A percentile compares a stretch with the other conserved stretches of the same genome.
Evolutionary conservation across 1,284 basidiomycete species (phyloP).

Genomic region (Irpex lacteus): DNA sequence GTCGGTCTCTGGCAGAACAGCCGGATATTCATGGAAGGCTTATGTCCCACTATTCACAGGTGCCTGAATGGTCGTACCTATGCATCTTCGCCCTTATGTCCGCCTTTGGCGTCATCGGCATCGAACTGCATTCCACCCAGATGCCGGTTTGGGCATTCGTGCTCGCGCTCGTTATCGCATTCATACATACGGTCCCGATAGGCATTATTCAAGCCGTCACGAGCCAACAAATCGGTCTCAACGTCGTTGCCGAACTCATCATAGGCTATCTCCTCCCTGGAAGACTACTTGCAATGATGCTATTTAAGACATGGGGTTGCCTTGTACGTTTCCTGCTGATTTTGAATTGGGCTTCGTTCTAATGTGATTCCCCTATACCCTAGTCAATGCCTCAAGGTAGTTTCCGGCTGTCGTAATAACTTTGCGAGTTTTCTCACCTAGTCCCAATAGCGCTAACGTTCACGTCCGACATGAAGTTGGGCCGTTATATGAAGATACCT

Average conservation of each 20-base stretch:
- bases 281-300: constrained; percentile 56
- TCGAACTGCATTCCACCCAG: constrained; percentile 66
- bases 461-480: constrained; percentile 49
- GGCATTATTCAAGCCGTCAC: constrained; percentile 69
- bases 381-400: constrained; percentile 40
- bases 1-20: constrained; percentile 66
- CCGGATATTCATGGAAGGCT: constrained; percentile 88
- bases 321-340: constrained; percentile 25
- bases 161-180: constrained; percentile 37
- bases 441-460: constrained; percentile 35
- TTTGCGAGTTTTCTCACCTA: neutral
- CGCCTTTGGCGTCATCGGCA: constrained; percentile 62
- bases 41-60: constrained; percentile 71
- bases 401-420: neutral
- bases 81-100: constrained; percentile 50
- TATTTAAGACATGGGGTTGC: constrained; percentile 56
- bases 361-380: neutral
- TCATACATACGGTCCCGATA: constrained; percentile 60
- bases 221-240: constrained; percentile 60
- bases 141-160: constrained; percentile 63
- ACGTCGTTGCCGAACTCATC: constrained; percentile 48
- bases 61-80: constrained; percentile 76
- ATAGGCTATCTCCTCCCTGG: constrained; percentile 49
- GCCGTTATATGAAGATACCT: constrained; percentile 55
- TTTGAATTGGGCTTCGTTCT: neutral